Conservation (phyloP, 805 yeast species). For the Myxozyma udenii region DNA sequence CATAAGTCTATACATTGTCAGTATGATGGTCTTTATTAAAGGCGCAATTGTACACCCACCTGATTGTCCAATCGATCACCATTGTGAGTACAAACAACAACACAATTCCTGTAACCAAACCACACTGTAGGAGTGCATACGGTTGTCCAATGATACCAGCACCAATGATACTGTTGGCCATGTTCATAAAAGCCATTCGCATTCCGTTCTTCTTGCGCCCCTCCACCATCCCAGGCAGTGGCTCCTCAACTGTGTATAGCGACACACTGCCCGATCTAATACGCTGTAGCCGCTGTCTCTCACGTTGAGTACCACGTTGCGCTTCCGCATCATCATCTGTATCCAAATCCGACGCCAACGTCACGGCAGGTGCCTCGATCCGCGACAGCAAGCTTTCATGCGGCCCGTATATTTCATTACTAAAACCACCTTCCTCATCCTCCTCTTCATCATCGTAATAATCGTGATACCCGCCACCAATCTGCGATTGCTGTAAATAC, state of each 20-base stretch:
- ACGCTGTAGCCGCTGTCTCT: not conserved
- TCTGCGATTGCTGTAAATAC: not conserved
- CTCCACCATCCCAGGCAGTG: conserved; percentile 27
- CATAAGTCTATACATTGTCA: conserved; percentile 51
- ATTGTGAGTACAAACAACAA: conserved; percentile 59
- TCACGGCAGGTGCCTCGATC: conserved; percentile 26
- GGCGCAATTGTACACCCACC: conserved; percentile 25
- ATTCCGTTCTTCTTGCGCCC: conserved; percentile 50
- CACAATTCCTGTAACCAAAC: conserved; percentile 69
- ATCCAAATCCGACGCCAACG: conserved; percentile 14
- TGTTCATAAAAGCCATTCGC: conserved; percentile 91
- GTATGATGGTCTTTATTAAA: not conserved
- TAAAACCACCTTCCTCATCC: too few species aligned
- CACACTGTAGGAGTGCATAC: conserved; percentile 77
- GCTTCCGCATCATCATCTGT: not conserved
- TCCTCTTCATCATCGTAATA: not conserved
- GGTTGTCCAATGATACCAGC: conserved; percentile 97
- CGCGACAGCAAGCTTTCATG: conserved; percentile 20
- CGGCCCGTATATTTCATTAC: conserved; percentile 2
- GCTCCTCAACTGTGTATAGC: not conserved
- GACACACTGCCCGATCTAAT: not conserved
- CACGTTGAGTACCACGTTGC: not conserved
- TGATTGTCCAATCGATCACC: conserved; percentile 82
- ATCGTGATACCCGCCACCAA: not conserved
- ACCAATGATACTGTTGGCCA: conserved; percentile 93